Evolutionary conservation across 768 basidiomycete species (phyloP).

Genomic region (Ephemerocybe angulata): DNA sequence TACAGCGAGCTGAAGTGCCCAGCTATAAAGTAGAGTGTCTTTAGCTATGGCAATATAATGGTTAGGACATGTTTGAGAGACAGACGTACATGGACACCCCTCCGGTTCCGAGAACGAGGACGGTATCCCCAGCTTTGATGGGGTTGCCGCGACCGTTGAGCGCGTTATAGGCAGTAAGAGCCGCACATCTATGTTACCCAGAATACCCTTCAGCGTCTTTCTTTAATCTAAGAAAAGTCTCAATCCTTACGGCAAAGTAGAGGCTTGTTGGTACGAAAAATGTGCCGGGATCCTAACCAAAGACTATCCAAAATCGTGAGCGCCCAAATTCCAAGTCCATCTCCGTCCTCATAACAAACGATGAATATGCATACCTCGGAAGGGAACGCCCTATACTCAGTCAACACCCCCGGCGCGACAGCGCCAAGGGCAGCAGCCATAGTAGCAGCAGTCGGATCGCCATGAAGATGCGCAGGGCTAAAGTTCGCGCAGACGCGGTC

Average conservation of each 20-base stretch:
- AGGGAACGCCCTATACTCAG: conserved; percentile 46
- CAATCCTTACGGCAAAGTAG: conserved; percentile 51
- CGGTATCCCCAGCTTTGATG: conserved; percentile 56
- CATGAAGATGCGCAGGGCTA: conserved; percentile 44
- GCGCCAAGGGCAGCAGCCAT: conserved; percentile 41
- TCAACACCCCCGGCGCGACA: conserved; percentile 46
- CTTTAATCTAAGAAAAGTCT: not conserved
- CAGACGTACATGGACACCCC: conserved; percentile 48
- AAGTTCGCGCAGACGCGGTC: conserved; percentile 59
- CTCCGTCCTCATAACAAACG: not conserved
- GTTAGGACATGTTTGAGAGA: not conserved
- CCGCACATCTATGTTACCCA: conserved; percentile 42
- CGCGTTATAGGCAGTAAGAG: conserved; percentile 62
- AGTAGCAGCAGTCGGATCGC: conserved; percentile 34
- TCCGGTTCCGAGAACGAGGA: conserved; percentile 55
- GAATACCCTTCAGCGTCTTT: not conserved
- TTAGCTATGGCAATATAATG: not conserved
- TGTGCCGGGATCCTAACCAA: conserved; percentile 52
- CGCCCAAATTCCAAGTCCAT: not conserved
- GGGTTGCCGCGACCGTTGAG: conserved; percentile 46
- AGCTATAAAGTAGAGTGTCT: conserved; percentile 26
- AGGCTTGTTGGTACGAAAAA: conserved; percentile 61
- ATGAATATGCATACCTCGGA: not conserved
- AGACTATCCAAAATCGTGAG: conserved; percentile 34
- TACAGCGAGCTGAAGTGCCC: conserved; percentile 57